Base-by-base conservation (phyloP, 352 stramenopile species). In the Pythium guiyangense region DNA sequence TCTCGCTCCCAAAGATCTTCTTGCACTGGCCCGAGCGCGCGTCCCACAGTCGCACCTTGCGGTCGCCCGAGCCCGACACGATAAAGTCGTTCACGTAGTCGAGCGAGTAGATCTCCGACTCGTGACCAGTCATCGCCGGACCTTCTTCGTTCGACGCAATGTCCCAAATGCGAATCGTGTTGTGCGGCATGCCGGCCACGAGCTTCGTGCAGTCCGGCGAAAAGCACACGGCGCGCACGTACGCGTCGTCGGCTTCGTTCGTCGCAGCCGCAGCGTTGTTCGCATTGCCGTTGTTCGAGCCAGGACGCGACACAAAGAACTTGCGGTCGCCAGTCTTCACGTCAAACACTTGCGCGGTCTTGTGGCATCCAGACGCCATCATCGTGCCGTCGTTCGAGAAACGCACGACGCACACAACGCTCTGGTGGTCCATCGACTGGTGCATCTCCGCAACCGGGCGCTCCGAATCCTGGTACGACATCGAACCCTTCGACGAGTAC, bases 391-490 rank as follows among this genome's bases (percentile, higher is more conserved):
- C 84, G 34, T 80, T 78, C 29, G 82, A 92, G 54, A 94, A 92
- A 8, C 84, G 82, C 14, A 94, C 84, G 57, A 84, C 90, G 69
- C 84, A 94, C 17, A 94, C 84, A 5, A 94, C 84, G 64, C 84
- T 94, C 56, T 94, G 84, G 65, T 94, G 84, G 66, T 94, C 82
- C 78, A 94, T 89, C n/a, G 82, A 88, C 59, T 92, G 80, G 50
- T 91, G 79, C 77, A 94, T 88, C 62, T 94, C 84, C 4, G 84
- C 82, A 6, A 73, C 77, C 0, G 84, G 84, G n/a, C 84, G 80
- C 60, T 94, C 84, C 46, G 79, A 85, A 45, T 94, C 84, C 29
- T 84, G 72, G 54, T 86, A 90, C 44, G 75, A 73, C 57, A 83
- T 78, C 50, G 74, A 85, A 3, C 70, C 70, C 60, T 82, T 89